phyloP scores from a whole-genome alignment of 140 eudicot species.

The Cichorium intybus region DNA sequence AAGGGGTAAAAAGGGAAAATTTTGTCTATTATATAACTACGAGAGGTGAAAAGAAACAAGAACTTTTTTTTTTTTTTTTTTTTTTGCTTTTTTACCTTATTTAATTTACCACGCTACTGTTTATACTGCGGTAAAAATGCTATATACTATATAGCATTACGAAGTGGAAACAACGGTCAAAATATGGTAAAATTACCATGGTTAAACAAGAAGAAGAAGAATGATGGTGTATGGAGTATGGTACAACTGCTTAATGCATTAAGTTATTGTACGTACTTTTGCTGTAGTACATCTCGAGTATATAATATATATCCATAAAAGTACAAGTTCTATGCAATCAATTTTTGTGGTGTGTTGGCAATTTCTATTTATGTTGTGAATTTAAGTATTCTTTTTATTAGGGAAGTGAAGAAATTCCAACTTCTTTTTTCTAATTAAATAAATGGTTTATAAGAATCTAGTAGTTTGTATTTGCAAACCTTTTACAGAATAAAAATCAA shows the following conservation, averaged over 20 bases:
- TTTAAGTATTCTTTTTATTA: neutral
- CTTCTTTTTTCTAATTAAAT: neutral
- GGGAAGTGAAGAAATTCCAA: neutral
- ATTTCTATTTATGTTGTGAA: neutral
- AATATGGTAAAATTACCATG: slow-evolving; percentile 11
- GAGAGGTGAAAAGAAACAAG: slow-evolving; percentile 18
- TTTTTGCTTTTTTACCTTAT: slow-evolving; percentile 3
- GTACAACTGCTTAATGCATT: slow-evolving; percentile 34
- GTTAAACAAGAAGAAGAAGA: slow-evolving; percentile 9
- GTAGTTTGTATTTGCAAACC: neutral
- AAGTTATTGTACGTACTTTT: slow-evolving; percentile 27
- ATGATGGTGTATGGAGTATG: slow-evolving; percentile 15
- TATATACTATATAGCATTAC: slow-evolving; percentile 15
- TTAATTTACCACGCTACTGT: slow-evolving; percentile 11
- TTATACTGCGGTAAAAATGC: slow-evolving; percentile 32
- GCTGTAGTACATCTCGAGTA: slow-evolving; percentile 28
- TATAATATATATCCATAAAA: slow-evolving; percentile 15
- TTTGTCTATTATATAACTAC: slow-evolving; percentile 20
- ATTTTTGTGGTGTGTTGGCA: slow-evolving; percentile 23
- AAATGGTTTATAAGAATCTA: neutral
- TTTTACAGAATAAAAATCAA: neutral
- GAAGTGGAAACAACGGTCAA: slow-evolving; percentile 12
- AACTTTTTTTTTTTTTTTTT: neutral
- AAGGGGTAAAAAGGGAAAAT: slow-evolving; percentile 25
- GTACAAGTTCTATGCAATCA: slow-evolving; percentile 24